Percentiles rank a stretch among this genome's conserved stretches.
These are phyloP conservation scores for Lactarius vividus DNA, from an alignment of 768 basidiomycete species.

Conservation along the genomic window DNA sequence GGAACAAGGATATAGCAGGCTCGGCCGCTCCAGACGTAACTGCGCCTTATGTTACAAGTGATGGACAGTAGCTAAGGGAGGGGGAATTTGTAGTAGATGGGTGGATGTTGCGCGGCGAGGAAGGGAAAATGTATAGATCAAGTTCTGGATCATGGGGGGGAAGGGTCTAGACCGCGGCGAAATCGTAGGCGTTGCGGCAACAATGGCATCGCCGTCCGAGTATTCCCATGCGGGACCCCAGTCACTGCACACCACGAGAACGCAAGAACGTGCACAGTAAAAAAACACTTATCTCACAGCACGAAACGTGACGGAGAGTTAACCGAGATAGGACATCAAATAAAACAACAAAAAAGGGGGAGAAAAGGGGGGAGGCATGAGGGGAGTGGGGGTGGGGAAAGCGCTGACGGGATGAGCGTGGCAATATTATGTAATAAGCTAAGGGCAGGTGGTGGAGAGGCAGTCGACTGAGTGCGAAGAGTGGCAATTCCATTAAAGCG, in stretches of 20 bases:
- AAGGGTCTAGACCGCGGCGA: conserved; percentile 22
- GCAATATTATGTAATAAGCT: conserved; percentile 15
- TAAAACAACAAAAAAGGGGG: background rate
- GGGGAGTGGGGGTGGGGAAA: conserved; percentile 1
- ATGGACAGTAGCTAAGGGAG: conserved; percentile 5
- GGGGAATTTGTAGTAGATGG: conserved; percentile 17
- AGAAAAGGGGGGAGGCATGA: background rate
- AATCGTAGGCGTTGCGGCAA: conserved; percentile 27
- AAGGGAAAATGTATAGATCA: conserved; percentile 5
- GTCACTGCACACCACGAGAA: background rate
- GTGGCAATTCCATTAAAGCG: background rate
- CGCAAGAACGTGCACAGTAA: background rate
- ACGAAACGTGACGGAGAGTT: background rate
- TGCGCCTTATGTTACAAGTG: background rate
- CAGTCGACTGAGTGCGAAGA: background rate
- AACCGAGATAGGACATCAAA: background rate
- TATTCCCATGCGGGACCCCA: conserved; percentile 7
- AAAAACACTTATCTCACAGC: background rate
- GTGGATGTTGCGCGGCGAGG: conserved; percentile 19
- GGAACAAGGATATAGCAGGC: background rate
- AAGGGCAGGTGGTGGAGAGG: conserved; percentile 15
- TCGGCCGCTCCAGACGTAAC: conserved; percentile 11
- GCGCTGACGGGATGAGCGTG: conserved; percentile 16
- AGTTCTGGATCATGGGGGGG: conserved; percentile 23
- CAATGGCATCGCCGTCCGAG: conserved; percentile 13